Base-by-base conservation (phyloP, 768 basidiomycete genomes). In the Russula ochroleuca region DNA sequence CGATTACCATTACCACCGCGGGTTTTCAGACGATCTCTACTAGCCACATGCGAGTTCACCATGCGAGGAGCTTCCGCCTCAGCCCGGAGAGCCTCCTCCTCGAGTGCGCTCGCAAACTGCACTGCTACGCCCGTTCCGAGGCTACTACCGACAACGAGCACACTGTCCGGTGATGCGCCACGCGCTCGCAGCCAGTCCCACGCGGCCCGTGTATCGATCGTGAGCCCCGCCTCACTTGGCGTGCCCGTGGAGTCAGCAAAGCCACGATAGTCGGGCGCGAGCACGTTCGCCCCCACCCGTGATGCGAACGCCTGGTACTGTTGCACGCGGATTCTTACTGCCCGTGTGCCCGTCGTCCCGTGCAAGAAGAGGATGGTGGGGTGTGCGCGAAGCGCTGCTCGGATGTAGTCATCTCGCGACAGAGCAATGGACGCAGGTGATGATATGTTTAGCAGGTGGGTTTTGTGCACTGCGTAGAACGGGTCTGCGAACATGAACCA, bases 181-280 rank as follows among this genome's bases (percentile, higher is more conserved):
- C 83, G 78, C 10, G 73, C 71, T 8, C 84, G 70, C 3, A 94
- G 74, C 87, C 88, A 97, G 69, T 90, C 82, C 82, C 86, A 96
- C 0, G 87, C 92, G 0, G 91, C 82, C 38, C 83, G 78, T 1
- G 91, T 92, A 71, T 98, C 91, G 1, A 71, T 74, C 1, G 83
- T 73, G 0, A 98, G 77, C 0, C 95, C 96, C 14, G 73, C 74
- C 73, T 95, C 88, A 28, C 82, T 86, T 0, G 96, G 96, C 0
- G 74, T 74, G 0, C 93, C 92, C 1, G 83, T 81, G 55, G 92
- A 95, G 70, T 98, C 94, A 0, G 79, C 96, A 70, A 90, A 98
- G 1, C 95, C 95, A 56, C 95, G 84, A 72, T 98, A 98, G 75
- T 98, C 96, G 41, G 94, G 84, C 1, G 85, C 85, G 31, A 98